phyloP scores from a whole-genome alignment of 208 protist species.

The Trichomonas tenax region DNA sequence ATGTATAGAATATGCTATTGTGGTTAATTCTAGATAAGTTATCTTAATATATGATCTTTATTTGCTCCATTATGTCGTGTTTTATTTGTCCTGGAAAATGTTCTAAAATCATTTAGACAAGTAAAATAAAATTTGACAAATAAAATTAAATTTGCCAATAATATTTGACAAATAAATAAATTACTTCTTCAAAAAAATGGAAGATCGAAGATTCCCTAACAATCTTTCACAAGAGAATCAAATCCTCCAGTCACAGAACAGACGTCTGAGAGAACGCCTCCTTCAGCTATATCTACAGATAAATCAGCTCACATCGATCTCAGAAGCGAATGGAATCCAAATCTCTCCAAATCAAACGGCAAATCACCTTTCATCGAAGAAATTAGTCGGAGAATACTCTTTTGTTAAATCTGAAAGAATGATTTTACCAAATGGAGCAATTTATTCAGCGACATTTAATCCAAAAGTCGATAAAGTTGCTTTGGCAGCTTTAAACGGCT shows the following conservation, averaged over 20 bases:
- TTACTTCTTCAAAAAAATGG: no score
- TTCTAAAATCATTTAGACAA: no score
- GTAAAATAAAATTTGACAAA: no score
- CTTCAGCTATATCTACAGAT: neutral
- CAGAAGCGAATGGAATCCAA: neutral
- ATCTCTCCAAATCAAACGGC: neutral
- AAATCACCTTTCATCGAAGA: neutral
- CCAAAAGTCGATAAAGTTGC: neutral
- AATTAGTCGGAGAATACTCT: neutral
- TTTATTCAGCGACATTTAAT: neutral
- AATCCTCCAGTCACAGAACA: neutral
- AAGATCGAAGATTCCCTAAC: neutral
- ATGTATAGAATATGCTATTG: no score
- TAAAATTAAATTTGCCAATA: no score
- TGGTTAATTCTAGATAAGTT: no score
- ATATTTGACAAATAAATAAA: no score
- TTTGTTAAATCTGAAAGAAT: neutral
- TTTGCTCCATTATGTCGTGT: no score
- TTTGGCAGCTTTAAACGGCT: neutral
- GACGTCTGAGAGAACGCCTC: neutral
- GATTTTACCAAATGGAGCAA: neutral
- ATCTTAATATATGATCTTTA: no score
- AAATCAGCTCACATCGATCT: neutral
- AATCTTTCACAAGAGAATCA: slow-evolving; percentile 7
- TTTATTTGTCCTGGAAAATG: no score